Base-by-base conservation (phyloP, 768 basidiomycete genomes). In the Termitomyces sp. region DNA sequence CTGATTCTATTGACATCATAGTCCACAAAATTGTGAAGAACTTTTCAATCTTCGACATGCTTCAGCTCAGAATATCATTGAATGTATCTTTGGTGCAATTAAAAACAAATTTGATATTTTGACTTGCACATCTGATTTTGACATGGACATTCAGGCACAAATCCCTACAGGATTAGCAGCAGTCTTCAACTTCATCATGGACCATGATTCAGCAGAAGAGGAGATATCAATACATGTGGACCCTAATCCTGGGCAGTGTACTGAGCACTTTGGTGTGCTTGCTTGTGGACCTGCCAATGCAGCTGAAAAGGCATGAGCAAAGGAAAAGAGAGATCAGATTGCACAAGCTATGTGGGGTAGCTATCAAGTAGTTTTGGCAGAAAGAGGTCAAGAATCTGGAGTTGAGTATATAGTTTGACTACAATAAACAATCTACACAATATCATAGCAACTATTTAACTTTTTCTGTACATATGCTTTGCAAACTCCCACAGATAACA, bases 281-380 rank as follows among this genome's bases (percentile, higher is more conserved):
- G 48, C 56, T 38, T 23, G 38, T 16, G 49, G 56, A 16, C 49
- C 48, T 30, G 36, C 38, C 2, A 57, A 5, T 10, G 13, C 23
- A 14, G 16, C 16, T 10, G 56, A 57, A 26, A 38, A 43, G 16
- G 56, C 36, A 10, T 49, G 35, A 28, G 56, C 56, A 40, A 57
- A 28, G 20, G 28, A 3, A 12, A 57, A 32, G 14, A n/a, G 56
- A 32, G 49, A 57, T n/a, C 23, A 41, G 36, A 57, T 57, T 50
- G 56, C 56, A 13, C 47, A 57, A 26, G 56, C 56, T 4, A 57
- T 57, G 35, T 58, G 49, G 57, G 4, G 51, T 0, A 43, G 40
- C 43, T 58, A 58, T 35, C 41, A 41, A 32, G 23, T 12, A 43
- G 7, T 36, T 28, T 48, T 51, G 32, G 36, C 18, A 26, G 56